A percentile compares a stretch with the other conserved stretches of the same genome.
Evolutionary conservation across 2,329 filamentous ascomycete genomes (phyloP).

Genomic region (Calonectria honghensis): DNA sequence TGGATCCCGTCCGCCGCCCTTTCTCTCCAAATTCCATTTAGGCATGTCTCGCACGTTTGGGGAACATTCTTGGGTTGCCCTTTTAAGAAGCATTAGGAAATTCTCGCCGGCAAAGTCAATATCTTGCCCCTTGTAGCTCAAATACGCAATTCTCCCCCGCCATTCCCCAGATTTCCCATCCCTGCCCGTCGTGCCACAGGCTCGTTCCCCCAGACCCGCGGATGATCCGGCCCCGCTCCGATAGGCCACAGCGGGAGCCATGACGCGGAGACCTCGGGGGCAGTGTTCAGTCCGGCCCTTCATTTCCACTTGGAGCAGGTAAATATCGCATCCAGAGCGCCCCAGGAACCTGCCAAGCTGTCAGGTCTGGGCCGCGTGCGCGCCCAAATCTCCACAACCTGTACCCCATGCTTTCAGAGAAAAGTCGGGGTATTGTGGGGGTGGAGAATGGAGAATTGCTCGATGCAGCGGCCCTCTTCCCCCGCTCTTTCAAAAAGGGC

Average conservation of each 20-base stretch:
- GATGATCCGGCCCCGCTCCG: slow-evolving; percentile 10
- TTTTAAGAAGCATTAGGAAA: neutral
- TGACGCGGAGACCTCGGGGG: slow-evolving; percentile 1
- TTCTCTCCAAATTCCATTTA: neutral
- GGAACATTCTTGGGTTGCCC: neutral
- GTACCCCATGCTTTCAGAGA: neutral
- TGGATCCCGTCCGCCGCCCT: neutral
- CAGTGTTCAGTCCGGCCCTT: neutral
- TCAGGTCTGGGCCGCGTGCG: neutral
- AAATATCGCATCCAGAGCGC: neutral
- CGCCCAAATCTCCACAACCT: neutral
- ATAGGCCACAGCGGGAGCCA: neutral
- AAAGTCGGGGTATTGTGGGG: neutral
- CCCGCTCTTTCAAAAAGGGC: neutral
- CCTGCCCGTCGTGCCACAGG: slow-evolving; percentile 6
- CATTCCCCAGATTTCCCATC: slow-evolving; percentile 22
- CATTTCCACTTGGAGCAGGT: neutral
- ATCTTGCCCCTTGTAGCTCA: neutral
- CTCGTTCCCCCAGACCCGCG: neutral
- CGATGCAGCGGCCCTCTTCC: neutral
- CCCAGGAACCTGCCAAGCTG: neutral
- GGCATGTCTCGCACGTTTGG: neutral
- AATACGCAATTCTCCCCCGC: slow-evolving; percentile 19
- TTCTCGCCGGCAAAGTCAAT: neutral
- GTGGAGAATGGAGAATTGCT: slow-evolving; percentile 2